Evolutionary conservation across 2,329 filamentous ascomycete genomes (phyloP), one percentile per base, ranked within the genome.

Genomic region (Pseudocercospora vitis): DNA sequence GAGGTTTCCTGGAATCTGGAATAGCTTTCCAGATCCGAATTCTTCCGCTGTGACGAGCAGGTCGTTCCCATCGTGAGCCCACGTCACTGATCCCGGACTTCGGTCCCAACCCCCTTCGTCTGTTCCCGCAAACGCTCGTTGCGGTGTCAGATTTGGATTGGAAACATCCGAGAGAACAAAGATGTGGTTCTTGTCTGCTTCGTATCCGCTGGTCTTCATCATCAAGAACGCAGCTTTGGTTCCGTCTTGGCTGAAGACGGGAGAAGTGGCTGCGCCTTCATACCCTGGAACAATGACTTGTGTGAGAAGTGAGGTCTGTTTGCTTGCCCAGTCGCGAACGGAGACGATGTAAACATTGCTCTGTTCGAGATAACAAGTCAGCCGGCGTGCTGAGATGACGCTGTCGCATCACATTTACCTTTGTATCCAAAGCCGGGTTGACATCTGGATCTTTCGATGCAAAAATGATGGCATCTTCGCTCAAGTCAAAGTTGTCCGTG

Each of bases 41-140:
- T 87, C 81, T 69, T 95, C 89, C 3, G 87, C 88, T 1, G 82
- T 81, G n/a, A 91, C 79, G 63, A 87, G 88, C 4, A 96, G 71
- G 47, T 81, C 79, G 53, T 79, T 75, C 51, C 86, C 75, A 60
- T 84, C 74, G 1, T 67, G 60, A 18, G 76, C 75, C 78, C 80
- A 84, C 12, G 70, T 67, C 14, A 83, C 71, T 0, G 72, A 68
- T 50, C 70, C 69, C 0, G 81, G 80, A 55, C 79, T 82, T 9
- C 76, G 70, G 55, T 83, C 79, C 81, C 81, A 81, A 64, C 42
- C 26, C 12, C 53, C 47, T n/a, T 29, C 42, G 21, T 39, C 26
- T 54, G 55, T 56, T 33, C 33, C 19, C 5, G 21, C 39, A 7
- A 35, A 50, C 48, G 46, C 52, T 48, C 42, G 44, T 28, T 51